A percentile compares a stretch with the other conserved stretches of the same genome.
Conservation (phyloP, 2,329 filamentous ascomycete species). For the Thielaviopsis euricoi region DNA sequence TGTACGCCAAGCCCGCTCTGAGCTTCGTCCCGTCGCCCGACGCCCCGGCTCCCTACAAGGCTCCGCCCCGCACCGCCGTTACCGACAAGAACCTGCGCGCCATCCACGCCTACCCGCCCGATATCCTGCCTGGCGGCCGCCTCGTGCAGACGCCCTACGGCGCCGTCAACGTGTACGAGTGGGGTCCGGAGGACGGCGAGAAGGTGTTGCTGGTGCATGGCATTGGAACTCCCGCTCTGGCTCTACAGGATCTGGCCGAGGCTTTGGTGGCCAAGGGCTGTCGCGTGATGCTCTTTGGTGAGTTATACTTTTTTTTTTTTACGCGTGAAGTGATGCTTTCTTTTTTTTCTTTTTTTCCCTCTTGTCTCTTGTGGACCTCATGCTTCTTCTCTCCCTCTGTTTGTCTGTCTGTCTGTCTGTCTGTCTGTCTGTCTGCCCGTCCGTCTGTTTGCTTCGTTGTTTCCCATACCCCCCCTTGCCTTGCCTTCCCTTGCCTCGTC, state of each 20-base stretch:
- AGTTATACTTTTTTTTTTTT: conserved; percentile 18
- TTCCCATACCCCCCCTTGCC: too few species aligned
- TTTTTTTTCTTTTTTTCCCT: background rate
- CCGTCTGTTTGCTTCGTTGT: too few species aligned
- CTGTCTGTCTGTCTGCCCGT: too few species aligned
- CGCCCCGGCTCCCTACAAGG: conserved; percentile 3
- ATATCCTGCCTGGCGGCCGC: conserved; percentile 51
- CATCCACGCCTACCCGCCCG: conserved; percentile 46
- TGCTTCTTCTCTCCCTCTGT: too few species aligned
- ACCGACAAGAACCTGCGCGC: conserved; percentile 17
- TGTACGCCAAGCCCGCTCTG: conserved; percentile 17
- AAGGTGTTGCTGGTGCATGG: conserved; percentile 67
- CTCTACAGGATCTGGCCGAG: conserved; percentile 49
- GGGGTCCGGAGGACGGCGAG: conserved; percentile 53
- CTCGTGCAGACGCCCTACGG: conserved; percentile 58
- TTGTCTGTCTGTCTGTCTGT: too few species aligned
- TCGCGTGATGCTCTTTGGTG: conserved; percentile 64
- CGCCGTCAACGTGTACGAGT: conserved; percentile 60
- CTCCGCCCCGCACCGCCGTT: conserved; percentile 2
- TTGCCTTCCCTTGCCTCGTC: too few species aligned
- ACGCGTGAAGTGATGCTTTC: background rate
- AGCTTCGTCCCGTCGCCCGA: conserved; percentile 10
- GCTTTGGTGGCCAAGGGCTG: conserved; percentile 49
- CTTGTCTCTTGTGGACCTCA: too few species aligned
- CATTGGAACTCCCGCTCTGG: conserved; percentile 61